Percentiles rank a stretch among this genome's conserved stretches.
Evolutionary conservation across 1,139 yeast species (phyloP).

Genomic region (Candida tunisiensis): DNA sequence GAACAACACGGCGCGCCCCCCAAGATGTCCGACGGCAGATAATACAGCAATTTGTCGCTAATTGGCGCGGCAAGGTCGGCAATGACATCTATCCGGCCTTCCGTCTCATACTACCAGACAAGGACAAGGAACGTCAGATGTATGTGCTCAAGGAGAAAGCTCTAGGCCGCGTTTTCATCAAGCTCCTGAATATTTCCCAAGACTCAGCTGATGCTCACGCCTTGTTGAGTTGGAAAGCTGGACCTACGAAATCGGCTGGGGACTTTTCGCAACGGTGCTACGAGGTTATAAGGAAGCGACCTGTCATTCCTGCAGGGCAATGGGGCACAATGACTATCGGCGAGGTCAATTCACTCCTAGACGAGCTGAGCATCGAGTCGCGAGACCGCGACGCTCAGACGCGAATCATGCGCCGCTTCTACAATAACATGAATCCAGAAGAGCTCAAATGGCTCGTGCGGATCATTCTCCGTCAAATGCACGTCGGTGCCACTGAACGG

Average conservation of each 20-base stretch:
- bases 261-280: slow-evolving; percentile 23
- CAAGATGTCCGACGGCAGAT: slow-evolving; percentile 16
- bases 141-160: slow-evolving; percentile 23
- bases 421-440: slow-evolving; percentile 38
- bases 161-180: slow-evolving; percentile 28
- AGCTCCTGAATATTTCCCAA: slow-evolving; percentile 30
- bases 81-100: slow-evolving; percentile 53
- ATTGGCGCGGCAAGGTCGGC: slow-evolving; percentile 56
- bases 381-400: slow-evolving; percentile 14
- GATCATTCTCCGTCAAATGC: slow-evolving; percentile 37
- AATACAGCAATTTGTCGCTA: slow-evolving; percentile 30
- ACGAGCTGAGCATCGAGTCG: slow-evolving; percentile 28
- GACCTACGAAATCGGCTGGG: slow-evolving; percentile 21
- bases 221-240: slow-evolving; percentile 28
- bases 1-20: slow-evolving; percentile 9
- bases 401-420: slow-evolving; percentile 29
- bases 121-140: slow-evolving; percentile 17
- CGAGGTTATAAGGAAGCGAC: slow-evolving; percentile 21
- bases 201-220: slow-evolving; percentile 32
- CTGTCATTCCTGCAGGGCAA: slow-evolving; percentile 9
- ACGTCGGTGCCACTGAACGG: slow-evolving; percentile 41
- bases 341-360: slow-evolving; percentile 41
- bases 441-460: slow-evolving; percentile 61
- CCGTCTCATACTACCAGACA: slow-evolving; percentile 22
- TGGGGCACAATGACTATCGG: slow-evolving; percentile 29